Evolutionary conservation across 768 basidiomycete species (phyloP).

Genomic region (Hypholoma fasciculare): DNA sequence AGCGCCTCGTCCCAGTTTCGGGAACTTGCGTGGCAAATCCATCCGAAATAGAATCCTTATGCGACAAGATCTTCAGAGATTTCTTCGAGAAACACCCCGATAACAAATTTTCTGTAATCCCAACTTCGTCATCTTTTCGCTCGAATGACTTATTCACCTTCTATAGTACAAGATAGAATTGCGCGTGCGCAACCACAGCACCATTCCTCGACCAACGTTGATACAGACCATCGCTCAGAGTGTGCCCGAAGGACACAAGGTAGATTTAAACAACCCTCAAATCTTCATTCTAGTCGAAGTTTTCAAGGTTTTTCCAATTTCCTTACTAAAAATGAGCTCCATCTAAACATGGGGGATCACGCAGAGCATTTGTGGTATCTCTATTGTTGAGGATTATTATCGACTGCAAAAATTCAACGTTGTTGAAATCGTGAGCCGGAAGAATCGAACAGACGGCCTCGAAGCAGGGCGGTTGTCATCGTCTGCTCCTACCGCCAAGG

Average conservation of each 20-base stretch:
- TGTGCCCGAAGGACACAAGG: conserved; percentile 66
- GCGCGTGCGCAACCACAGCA: conserved; percentile 75
- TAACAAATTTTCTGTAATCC: conserved; percentile 48
- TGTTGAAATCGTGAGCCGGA: conserved; percentile 63
- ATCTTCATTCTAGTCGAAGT: conserved; percentile 79
- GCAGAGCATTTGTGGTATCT: conserved; percentile 76
- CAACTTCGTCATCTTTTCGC: background rate
- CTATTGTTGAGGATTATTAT: conserved; percentile 74
- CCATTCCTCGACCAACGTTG: conserved; percentile 54
- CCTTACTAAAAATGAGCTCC: background rate
- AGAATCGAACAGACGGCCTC: conserved; percentile 24
- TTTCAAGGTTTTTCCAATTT: conserved; percentile 61
- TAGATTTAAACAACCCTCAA: conserved; percentile 67
- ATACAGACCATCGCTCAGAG: conserved; percentile 71
- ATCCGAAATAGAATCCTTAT: conserved; percentile 66
- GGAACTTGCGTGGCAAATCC: conserved; percentile 67
- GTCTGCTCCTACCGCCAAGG: background rate
- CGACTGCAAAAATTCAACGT: conserved; percentile 76
- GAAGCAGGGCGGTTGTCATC: conserved; percentile 1
- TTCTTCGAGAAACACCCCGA: conserved; percentile 51
- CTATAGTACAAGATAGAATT: conserved; percentile 81
- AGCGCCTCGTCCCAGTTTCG: conserved; percentile 72
- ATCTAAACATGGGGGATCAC: background rate
- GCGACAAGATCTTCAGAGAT: conserved; percentile 48
- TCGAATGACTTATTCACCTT: background rate